Base-by-base conservation (phyloP, 2,329 filamentous ascomycete genomes). In the Colletotrichum nymphaeae region DNA sequence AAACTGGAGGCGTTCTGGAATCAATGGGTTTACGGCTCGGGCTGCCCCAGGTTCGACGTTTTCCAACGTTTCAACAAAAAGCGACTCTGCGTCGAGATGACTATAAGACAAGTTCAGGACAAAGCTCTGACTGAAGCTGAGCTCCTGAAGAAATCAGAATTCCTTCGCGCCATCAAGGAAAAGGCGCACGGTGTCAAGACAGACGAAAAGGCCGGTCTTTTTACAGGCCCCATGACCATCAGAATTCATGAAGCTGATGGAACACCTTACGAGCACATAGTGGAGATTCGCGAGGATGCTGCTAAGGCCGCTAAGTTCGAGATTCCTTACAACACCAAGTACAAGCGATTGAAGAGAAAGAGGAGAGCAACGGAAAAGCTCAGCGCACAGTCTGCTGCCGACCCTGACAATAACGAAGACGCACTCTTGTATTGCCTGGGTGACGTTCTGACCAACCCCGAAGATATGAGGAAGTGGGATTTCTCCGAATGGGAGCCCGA, bases 241-340 rank as follows among this genome's bases (percentile, higher is more conserved):
- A 90, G 97, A 37, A 98, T 99, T 75, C 97, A 99, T 83, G 97
- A 99, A 85, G 97, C 97, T 28, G 97, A 99, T 79, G 97, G 97
- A 11, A 98, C 97, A 0, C 97, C 97, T 2, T 99, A 99, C 79
- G 97, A 99, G 81, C 97, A 99, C 80, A 98, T 98, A 75, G 93
- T 98, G 37, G 95, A 98, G 78, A 97, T 99, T 80, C 95, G 95
- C 73, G 95, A 98, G 77, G 92, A 93, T 32, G 90, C 91, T 16
- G 94, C 93, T 2, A 94, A 93, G 77, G 86, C 85, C 1, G 88
- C 88, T 28, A 97, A 94, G 80, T 94, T 98, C 73, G 95, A 98
- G 75, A 98, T 99, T 74, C 95, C 96, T 0, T 99, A 99, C 84
- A 98, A 98, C 78, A 99, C 97, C 0, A 99, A 99, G 81, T 99